Percentiles rank a stretch among this genome's conserved stretches.
Conservation (phyloP, 331 rosid genomes). For the Spiraea crenata region DNA sequence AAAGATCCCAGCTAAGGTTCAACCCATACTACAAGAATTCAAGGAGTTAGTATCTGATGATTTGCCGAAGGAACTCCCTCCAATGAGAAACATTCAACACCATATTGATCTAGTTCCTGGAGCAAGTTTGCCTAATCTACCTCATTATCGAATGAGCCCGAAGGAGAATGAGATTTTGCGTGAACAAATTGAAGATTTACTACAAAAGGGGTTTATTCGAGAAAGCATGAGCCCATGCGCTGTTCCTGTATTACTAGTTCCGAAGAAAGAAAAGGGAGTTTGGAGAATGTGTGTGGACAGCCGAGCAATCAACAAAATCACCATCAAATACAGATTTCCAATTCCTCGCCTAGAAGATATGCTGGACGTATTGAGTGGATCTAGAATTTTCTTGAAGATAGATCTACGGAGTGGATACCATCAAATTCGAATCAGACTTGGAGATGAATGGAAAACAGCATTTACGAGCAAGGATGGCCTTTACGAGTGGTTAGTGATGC, state of each 20-base stretch:
- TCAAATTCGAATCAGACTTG: not conserved
- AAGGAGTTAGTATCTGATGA: too few relatives aligned
- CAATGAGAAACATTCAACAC: too few relatives aligned
- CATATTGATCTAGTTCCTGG: too few relatives aligned
- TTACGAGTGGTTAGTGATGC: too few relatives aligned
- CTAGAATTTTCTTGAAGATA: not conserved
- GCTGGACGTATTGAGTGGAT: not conserved
- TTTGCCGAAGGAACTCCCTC: too few relatives aligned
- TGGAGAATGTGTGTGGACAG: not conserved
- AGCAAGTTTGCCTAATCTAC: too few relatives aligned
- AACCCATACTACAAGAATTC: too few relatives aligned
- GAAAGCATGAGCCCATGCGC: not conserved
- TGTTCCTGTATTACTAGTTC: not conserved
- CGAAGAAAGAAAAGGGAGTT: not conserved
- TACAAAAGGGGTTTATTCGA: not conserved
- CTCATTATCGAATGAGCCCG: too few relatives aligned
- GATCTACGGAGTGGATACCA: not conserved
- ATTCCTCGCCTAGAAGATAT: not conserved
- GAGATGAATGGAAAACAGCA: not conserved
- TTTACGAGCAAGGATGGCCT: not conserved
- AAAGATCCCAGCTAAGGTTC: too few relatives aligned
- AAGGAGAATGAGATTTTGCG: too few relatives aligned
- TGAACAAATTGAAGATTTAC: not conserved
- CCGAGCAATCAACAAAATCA: too few relatives aligned
- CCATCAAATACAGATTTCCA: too few relatives aligned